These are phyloP conservation scores for Trichoderma asperelloides DNA, from an alignment of 495 filamentous ascomycete species.

Conservation along the genomic window DNA sequence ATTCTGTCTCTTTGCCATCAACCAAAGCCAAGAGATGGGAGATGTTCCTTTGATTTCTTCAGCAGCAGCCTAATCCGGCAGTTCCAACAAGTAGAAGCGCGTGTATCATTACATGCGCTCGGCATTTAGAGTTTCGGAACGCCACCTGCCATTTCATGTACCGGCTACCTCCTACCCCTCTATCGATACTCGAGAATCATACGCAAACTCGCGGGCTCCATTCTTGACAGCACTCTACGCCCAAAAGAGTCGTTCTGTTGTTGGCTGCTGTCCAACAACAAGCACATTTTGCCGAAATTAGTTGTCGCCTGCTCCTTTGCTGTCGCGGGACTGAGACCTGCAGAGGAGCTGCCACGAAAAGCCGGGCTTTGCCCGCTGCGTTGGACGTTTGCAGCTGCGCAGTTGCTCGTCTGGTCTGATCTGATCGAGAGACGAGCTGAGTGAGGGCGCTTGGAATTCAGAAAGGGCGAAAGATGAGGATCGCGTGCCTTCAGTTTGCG, in stretches of 20 bases:
- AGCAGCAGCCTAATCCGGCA: too few relatives aligned
- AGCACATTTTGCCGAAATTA: not conserved
- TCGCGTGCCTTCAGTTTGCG: constrained; percentile 70
- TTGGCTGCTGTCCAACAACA: not conserved
- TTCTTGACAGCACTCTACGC: not conserved
- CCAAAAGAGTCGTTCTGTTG: not conserved
- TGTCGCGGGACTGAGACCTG: not conserved
- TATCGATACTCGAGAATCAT: not conserved
- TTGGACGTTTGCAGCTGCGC: not conserved
- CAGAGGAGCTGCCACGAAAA: not conserved
- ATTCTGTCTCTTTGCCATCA: too few relatives aligned
- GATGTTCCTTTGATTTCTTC: too few relatives aligned
- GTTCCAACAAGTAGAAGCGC: not conserved
- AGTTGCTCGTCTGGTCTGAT: not conserved
- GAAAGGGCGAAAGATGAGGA: constrained; percentile 49
- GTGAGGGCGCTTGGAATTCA: not conserved
- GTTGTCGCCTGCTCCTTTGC: not conserved
- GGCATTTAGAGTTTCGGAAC: not conserved
- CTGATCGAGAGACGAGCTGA: not conserved
- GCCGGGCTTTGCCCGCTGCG: not conserved
- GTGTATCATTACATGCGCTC: not conserved
- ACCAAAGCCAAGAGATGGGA: too few relatives aligned
- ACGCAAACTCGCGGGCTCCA: not conserved
- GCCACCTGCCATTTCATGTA: not conserved
- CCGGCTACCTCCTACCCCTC: not conserved